Base-by-base conservation (phyloP, 305 asterid species). In the Plantago coronopus region DNA sequence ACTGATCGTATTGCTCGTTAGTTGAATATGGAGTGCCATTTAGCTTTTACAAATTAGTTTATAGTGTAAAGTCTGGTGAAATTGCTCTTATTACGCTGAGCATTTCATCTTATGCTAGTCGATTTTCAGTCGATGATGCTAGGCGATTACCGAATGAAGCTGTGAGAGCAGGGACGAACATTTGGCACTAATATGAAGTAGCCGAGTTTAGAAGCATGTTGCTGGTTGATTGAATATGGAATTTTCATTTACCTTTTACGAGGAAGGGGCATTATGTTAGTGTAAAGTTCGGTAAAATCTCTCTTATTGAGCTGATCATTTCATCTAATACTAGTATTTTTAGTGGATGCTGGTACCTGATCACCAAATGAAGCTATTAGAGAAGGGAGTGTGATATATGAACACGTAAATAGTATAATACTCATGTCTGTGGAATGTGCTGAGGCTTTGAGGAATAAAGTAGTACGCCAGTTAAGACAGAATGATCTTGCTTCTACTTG, bases 391-490 rank as follows among this genome's bases (percentile, higher is more conserved):
- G n/a, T n/a, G n/a, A n/a, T n/a, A n/a, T n/a, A n/a, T n/a, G n/a
- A n/a, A n/a, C n/a, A n/a, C n/a, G n/a, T n/a, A 5, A 53, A 16
- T 25, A 12, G 15, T 25, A 7, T 25, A 12, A 15, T 53, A 9
- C 42, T 22, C 17, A 11, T 25, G 58, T 31, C 58, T 16, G 58
- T 37, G 17, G 20, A 25, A 53, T 16, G 58, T 31, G 27, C 17
- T 25, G 40, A 21, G 34, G 16, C 25, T 53, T 53, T 31, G 10
- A 37, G 58, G 58, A 25, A 53, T 53, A 53, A 53, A 53, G 58
- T 53, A 25, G 58, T 42, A 53, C 42, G 20, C 58, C 42, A 15
- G 58, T 53, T 25, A 53, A 53, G 58, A 25, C 40, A 25, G 34
- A 17, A 21, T 23, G 27, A 34, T 51, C 57, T 51, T 23, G 18